These are phyloP conservation scores for Diplosphaera chodatii DNA, from an alignment of 139 green algal genomes.

Conservation along the genomic window DNA sequence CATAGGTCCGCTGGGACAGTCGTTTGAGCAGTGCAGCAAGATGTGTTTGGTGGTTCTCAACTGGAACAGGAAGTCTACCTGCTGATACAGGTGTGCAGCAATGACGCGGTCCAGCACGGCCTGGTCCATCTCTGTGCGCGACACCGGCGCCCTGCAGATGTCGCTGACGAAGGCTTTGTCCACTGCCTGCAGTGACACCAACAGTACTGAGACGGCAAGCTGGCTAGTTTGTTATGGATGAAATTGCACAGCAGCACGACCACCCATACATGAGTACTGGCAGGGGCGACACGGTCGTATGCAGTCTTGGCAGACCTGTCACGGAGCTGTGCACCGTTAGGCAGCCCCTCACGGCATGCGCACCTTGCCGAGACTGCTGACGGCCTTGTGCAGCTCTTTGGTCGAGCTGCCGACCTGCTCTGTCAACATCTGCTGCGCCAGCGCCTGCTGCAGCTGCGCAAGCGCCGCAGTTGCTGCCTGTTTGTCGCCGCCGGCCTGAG, in stretches of 20 bases:
- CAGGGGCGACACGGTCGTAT: too few species aligned
- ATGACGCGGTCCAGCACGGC: constrained; percentile 70
- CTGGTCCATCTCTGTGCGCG: constrained; percentile 43
- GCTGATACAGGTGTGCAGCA: constrained; percentile 80
- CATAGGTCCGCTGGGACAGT: too few species aligned
- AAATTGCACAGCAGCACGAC: too few species aligned
- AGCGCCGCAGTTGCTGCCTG: constrained; percentile 2
- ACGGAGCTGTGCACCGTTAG: neutral
- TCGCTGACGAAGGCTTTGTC: constrained; percentile 75
- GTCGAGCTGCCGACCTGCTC: constrained; percentile 42
- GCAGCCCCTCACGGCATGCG: neutral
- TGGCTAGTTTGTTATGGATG: too few species aligned
- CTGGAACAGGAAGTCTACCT: too few species aligned
- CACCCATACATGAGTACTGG: too few species aligned
- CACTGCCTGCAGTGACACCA: constrained; percentile 46
- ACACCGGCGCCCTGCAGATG: constrained; percentile 56
- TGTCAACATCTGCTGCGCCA: constrained; percentile 15
- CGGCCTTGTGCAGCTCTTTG: constrained; percentile 71
- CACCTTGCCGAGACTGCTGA: constrained; percentile 75
- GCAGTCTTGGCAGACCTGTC: too few species aligned
- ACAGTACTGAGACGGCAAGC: too few species aligned
- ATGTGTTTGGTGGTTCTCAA: too few species aligned
- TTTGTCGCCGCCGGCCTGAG: neutral
- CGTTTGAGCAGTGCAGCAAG: too few species aligned
- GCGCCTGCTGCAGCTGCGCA: constrained; percentile 10